These are phyloP conservation scores for Daldinia grandis DNA, from an alignment of 495 filamentous ascomycete genomes.

Conservation along the genomic window DNA sequence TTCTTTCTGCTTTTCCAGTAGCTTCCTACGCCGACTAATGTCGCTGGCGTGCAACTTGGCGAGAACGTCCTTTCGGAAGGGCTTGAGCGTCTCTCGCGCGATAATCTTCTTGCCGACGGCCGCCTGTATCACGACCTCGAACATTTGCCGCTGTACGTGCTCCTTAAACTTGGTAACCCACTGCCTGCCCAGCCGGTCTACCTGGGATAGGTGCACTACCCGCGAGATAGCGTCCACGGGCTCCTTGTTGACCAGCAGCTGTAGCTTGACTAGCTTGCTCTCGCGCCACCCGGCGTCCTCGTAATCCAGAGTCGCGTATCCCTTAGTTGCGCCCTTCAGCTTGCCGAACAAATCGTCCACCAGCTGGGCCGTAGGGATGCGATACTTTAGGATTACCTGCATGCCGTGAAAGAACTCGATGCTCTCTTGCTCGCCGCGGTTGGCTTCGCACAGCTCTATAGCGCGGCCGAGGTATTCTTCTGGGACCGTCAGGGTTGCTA, in stretches of 20 bases:
- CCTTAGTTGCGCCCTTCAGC: conserved; percentile 83
- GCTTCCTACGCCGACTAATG: conserved; percentile 79
- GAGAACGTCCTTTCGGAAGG: conserved; percentile 93
- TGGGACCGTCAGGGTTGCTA: conserved; percentile 86
- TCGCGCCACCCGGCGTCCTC: conserved; percentile 90
- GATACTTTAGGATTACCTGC: conserved; percentile 95
- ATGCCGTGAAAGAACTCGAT: conserved; percentile 91
- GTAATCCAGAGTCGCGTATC: conserved; percentile 85
- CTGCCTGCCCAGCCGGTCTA: conserved; percentile 73
- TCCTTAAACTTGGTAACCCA: conserved; percentile 99
- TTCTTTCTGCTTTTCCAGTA: conserved; percentile 97
- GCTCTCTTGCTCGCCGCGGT: conserved; percentile 84
- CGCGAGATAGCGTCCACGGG: conserved; percentile 95
- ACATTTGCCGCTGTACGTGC: conserved; percentile 94
- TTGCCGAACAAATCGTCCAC: conserved; percentile 99
- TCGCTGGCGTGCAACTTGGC: conserved; percentile 94
- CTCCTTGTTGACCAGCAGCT: conserved; percentile 88
- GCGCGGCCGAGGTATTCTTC: conserved; percentile 93
- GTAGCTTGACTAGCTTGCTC: conserved; percentile 85
- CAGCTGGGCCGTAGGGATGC: conserved; percentile 83
- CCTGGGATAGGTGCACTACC: conserved; percentile 83
- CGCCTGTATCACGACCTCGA: conserved; percentile 95
- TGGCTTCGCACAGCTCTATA: conserved; percentile 93
- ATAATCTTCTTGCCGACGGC: conserved; percentile 83
- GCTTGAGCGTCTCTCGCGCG: conserved; percentile 94